Conservation (phyloP, 202 grass and related monocot species). For the Dendrocalamus latiflorus region DNA sequence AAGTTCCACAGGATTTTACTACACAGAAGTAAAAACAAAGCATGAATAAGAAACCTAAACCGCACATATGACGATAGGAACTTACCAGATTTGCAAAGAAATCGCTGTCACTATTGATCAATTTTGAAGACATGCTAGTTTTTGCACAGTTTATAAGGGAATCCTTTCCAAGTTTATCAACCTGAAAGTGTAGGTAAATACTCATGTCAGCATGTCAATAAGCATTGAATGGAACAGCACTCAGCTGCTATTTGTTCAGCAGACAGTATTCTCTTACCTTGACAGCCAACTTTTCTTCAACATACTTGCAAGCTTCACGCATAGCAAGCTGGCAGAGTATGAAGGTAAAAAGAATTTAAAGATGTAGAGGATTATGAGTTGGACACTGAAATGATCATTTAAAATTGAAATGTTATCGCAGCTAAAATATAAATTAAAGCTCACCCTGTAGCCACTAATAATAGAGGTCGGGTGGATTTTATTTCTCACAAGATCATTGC, state of each 20-base stretch:
- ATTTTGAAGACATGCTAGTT: too few species aligned
- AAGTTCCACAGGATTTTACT: background rate
- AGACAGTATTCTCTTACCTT: slow-evolving; percentile 43
- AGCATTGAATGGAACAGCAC: background rate
- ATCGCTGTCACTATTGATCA: slow-evolving; percentile 72
- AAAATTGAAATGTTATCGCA: slow-evolving; percentile 1
- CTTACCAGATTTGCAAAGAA: slow-evolving; percentile 88
- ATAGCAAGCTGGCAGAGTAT: slow-evolving; percentile 76
- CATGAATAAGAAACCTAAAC: background rate
- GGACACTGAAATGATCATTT: background rate
- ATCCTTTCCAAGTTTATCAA: slow-evolving; percentile 87
- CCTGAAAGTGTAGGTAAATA: slow-evolving; percentile 41
- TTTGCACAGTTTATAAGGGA: slow-evolving; percentile 82
- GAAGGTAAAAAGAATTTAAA: slow-evolving; percentile 7
- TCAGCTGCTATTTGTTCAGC: background rate
- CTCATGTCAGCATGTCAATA: slow-evolving; percentile 9
- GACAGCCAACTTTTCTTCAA: slow-evolving; percentile 76
- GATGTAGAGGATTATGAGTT: background rate
- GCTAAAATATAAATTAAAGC: background rate
- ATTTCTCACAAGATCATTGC: too few species aligned
- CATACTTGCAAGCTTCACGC: slow-evolving; percentile 95
- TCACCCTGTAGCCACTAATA: slow-evolving; percentile 85
- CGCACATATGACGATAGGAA: background rate
- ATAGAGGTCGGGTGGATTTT: slow-evolving; percentile 95
- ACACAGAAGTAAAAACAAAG: background rate